Conservation (phyloP, 2,329 filamentous ascomycete genomes). For the Sordariomycetes sp. region DNA sequence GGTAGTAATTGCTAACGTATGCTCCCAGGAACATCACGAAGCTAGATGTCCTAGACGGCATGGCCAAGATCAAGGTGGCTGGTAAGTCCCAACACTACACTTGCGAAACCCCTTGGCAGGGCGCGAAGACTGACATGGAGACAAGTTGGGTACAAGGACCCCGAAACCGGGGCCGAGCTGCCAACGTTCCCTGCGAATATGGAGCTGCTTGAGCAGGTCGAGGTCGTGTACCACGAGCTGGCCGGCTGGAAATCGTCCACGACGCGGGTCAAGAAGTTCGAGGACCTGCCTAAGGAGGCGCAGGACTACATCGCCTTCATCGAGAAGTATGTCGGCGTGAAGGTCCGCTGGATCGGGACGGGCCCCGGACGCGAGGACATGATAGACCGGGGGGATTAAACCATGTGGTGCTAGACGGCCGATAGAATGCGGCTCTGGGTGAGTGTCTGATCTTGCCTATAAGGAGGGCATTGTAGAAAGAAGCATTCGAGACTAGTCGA, state of each 20-base stretch:
- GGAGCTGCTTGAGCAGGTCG: slow-evolving; percentile 42
- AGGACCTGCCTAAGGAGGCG: slow-evolving; percentile 53
- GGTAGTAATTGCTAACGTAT: background rate
- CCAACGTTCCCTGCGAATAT: slow-evolving; percentile 57
- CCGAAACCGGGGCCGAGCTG: slow-evolving; percentile 31
- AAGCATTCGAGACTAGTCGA: too few species aligned
- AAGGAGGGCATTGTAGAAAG: too few species aligned
- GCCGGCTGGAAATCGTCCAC: slow-evolving; percentile 60
- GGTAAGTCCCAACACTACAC: background rate
- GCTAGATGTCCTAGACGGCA: slow-evolving; percentile 62
- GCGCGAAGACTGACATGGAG: slow-evolving; percentile 20
- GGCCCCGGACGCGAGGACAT: slow-evolving; percentile 55
- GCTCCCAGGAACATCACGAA: slow-evolving; percentile 14
- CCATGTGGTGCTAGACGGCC: background rate
- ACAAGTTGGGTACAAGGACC: slow-evolving; percentile 55
- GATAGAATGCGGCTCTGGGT: background rate
- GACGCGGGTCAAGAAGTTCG: slow-evolving; percentile 46
- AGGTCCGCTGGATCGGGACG: slow-evolving; percentile 49
- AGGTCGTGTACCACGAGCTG: slow-evolving; percentile 58
- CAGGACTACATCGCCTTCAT: slow-evolving; percentile 57
- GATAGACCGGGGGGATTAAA: slow-evolving; percentile 25
- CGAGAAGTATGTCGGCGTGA: slow-evolving; percentile 53
- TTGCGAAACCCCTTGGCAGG: background rate
- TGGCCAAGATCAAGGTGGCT: slow-evolving; percentile 54
- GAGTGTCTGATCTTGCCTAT: background rate